Evolutionary conservation across 768 basidiomycete species (phyloP), one percentile per base, ranked within the genome.

Genomic region (Termitomyces heimii): DNA sequence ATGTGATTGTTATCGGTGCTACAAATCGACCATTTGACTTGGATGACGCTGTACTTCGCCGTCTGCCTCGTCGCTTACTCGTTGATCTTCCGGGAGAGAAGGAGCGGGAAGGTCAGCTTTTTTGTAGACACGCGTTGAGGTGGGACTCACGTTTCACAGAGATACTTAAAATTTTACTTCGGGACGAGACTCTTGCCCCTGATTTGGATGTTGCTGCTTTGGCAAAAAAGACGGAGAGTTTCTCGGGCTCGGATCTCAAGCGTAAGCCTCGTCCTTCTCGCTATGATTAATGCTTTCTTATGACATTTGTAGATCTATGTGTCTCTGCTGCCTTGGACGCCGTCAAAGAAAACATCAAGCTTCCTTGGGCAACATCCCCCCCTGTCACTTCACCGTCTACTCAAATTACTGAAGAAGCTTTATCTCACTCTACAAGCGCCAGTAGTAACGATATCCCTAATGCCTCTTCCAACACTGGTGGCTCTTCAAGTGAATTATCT

Each of bases 181-280:
- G 87, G n/a, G 88, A 92, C 62, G 94, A 98, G 70, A 73, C 63
- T 0, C 72, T 95, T 37, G 82, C 80, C 6, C 60, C 75, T 12
- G 89, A 92, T 63, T 73, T 93, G 12, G 82, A 88, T 60, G 67
- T 86, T 18, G 73, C 75, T 48, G 66, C 63, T 24, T 71, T 94
- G 39, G 87, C 89, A 5, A 81, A 79, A 67, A 81, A 82, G 68
- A 92, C 92, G 0, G 89, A 90, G 54, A 84, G 82, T 53, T 98
- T 94, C 70, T 98, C 94, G 56, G 94, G 94, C 16, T 96, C 94
- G 28, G 94, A 98, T 70, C 76, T 98, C 58, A 97, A 96, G 71
- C 92, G 94, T 96, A 57, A 67, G 89, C 76, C 43, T 43, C 29
- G 12, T n/a, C 54, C 29, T 1, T n/a, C 28, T 34, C 51, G 31